Base-by-base conservation (phyloP, 2,329 filamentous ascomycete genomes). In the Fusarium guadeloupense region DNA sequence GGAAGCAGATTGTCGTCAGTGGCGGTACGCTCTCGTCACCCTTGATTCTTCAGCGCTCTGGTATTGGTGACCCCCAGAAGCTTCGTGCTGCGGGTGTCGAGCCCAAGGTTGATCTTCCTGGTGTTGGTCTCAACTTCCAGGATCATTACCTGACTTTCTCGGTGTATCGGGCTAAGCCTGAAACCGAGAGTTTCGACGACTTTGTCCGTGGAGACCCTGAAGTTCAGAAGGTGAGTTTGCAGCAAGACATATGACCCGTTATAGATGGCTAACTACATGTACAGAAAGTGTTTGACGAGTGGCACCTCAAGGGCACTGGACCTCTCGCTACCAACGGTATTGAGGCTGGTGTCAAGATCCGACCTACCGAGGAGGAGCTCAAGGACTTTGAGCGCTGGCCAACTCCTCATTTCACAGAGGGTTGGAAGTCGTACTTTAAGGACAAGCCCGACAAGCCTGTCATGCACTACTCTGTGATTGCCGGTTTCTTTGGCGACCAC, bases 391-490 rank as follows among this genome's bases (percentile, higher is more conserved):
- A 89, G 72, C 82, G 74, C 7, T 92, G 90, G 89, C 90, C 90
- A 0, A 91, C 86, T 41, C 85, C 86, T 10, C 87, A 92, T 47
- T 94, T 94, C 79, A 83, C 82, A 39, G 83, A 84, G 7, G 89
- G 90, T 3, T 94, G 90, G 89, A 86, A 93, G 68, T 88, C 84
- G 48, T 93, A 94, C 78, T 94, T 93, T 76, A 90, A 92, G 79
- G 77, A 93, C 72, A 93, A 93, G 79, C 89, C 89, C 1, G 90
- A 93, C 76, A 93, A 93, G 81, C 91, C 90, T 0, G 90, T 93
- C 37, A 93, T 93, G 90, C 91, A 93, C 72, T 93, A 93, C 77
- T 89, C 84, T 2, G 85, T 93, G 50, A 92, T 93, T 69, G 80
- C 89, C 14, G 88, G 88, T 61, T 85, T 81, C 81, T 85, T 85